A percentile compares a stretch with the other conserved stretches of the same genome.
Conservation (phyloP, 495 filamentous ascomycete genomes). For the Penicillium argentinense region DNA sequence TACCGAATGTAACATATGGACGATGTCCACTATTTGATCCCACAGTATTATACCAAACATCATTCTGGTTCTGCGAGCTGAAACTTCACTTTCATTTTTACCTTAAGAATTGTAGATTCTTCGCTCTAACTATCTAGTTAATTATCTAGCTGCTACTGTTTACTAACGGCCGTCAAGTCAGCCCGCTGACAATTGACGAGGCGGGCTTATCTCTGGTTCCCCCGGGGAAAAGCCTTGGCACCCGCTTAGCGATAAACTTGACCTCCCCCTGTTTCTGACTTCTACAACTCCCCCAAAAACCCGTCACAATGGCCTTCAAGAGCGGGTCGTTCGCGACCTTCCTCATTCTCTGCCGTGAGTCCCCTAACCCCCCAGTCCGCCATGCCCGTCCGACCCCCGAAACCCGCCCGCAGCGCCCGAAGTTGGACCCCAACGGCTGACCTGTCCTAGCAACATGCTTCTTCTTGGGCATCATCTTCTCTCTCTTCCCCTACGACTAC, state of each 20-base stretch:
- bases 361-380: constrained; percentile 11
- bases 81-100: too few relatives aligned
- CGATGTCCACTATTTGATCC: too few relatives aligned
- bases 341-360: constrained; percentile 90
- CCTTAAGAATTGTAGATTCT: too few relatives aligned
- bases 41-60: too few relatives aligned
- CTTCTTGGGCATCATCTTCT: constrained; percentile 98
- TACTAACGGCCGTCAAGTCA: too few relatives aligned
- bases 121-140: too few relatives aligned
- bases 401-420: constrained; percentile 3
- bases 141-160: background rate
- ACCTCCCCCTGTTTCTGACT: constrained; percentile 12
- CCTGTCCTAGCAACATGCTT: constrained; percentile 73
- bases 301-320: constrained; percentile 37
- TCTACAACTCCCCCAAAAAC: constrained; percentile 6
- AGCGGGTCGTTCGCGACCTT: constrained; percentile 81
- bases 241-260: constrained; percentile 12
- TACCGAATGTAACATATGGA: constrained; percentile 17
- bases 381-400: constrained; percentile 2
- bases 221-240: background rate
- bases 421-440: constrained; percentile 10
- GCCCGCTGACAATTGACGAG: background rate
- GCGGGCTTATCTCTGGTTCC: background rate
- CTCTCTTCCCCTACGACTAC: constrained; percentile 96
- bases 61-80: too few relatives aligned